Evolutionary conservation across 106 monocot species (phyloP).

Genomic region (Platanthera guangdongensis): DNA sequence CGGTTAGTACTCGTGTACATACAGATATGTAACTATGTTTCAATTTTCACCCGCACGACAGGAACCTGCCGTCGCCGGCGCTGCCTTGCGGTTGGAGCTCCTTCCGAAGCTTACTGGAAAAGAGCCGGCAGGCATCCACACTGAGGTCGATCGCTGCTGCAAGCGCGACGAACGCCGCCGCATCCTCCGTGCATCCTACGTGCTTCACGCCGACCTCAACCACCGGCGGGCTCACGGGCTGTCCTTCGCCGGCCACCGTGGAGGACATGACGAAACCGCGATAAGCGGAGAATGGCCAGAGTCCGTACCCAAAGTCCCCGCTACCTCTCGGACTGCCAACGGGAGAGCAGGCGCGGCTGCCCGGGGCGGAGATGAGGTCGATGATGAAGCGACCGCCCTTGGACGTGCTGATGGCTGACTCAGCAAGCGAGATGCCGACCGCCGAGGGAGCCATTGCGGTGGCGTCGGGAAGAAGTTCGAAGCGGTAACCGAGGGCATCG

Average conservation of each 20-base stretch:
- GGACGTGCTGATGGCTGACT: slow-evolving; percentile 33
- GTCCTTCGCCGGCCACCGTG: slow-evolving; percentile 67
- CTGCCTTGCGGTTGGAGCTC: slow-evolving; percentile 26
- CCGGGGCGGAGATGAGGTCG: slow-evolving; percentile 35
- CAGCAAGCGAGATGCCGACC: slow-evolving; percentile 37
- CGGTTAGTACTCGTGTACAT: neutral
- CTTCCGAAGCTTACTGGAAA: slow-evolving; percentile 67
- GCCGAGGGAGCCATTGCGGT: slow-evolving; percentile 16
- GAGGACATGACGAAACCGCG: slow-evolving; percentile 90
- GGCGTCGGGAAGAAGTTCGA: slow-evolving; percentile 62
- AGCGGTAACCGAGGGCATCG: slow-evolving; percentile 61
- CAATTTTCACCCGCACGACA: neutral
- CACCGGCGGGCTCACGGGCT: slow-evolving; percentile 36
- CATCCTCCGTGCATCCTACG: slow-evolving; percentile 85
- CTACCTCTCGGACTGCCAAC: slow-evolving; percentile 69
- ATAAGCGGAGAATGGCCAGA: slow-evolving; percentile 49
- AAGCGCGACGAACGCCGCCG: slow-evolving; percentile 87
- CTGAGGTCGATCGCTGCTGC: slow-evolving; percentile 90
- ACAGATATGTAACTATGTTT: neutral
- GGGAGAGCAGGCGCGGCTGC: slow-evolving; percentile 32
- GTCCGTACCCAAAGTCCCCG: slow-evolving; percentile 50
- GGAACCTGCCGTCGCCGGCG: neutral
- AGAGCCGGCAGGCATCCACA: slow-evolving; percentile 88
- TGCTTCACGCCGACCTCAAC: slow-evolving; percentile 89
- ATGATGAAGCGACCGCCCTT: slow-evolving; percentile 77